phyloP scores from a whole-genome alignment of 768 basidiomycete genomes.

The Lepiota venenata region DNA sequence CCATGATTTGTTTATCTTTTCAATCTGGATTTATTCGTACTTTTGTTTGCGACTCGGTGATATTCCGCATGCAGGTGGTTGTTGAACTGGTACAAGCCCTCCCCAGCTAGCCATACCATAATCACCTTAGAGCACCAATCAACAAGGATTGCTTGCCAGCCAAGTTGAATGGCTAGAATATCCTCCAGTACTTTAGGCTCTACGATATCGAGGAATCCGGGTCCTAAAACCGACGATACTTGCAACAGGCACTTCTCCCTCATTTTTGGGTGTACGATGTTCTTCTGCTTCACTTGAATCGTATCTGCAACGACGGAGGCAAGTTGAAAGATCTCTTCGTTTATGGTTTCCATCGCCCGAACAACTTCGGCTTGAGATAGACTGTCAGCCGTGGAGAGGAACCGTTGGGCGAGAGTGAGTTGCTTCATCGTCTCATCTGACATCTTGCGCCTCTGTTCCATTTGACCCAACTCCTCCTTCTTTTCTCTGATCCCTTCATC shows the following conservation, averaged over 20 bases:
- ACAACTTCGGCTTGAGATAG: constrained; percentile 43
- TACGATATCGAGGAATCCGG: neutral
- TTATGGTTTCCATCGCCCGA: constrained; percentile 35
- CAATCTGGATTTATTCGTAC: neutral
- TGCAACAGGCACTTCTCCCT: neutral
- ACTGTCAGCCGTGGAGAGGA: constrained; percentile 39
- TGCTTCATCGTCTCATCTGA: constrained; percentile 32
- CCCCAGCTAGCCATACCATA: neutral
- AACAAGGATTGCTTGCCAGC: constrained; percentile 8
- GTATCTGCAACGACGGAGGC: constrained; percentile 40
- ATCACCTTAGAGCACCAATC: neutral
- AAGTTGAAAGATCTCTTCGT: constrained; percentile 46
- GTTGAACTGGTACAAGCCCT: neutral
- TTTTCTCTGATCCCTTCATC: constrained; percentile 15
- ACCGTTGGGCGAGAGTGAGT: constrained; percentile 37
- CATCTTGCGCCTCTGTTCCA: constrained; percentile 21
- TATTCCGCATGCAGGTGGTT: neutral
- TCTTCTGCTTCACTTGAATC: neutral
- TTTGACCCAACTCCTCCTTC: constrained; percentile 18
- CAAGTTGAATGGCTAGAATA: constrained; percentile 4
- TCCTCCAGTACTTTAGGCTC: neutral
- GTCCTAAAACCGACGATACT: neutral
- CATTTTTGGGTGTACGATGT: neutral
- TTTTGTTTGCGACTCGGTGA: neutral
- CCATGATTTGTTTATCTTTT: neutral